Base-by-base conservation (phyloP, 1,284 basidiomycete species). In the Pyrrhoderma noxium region DNA sequence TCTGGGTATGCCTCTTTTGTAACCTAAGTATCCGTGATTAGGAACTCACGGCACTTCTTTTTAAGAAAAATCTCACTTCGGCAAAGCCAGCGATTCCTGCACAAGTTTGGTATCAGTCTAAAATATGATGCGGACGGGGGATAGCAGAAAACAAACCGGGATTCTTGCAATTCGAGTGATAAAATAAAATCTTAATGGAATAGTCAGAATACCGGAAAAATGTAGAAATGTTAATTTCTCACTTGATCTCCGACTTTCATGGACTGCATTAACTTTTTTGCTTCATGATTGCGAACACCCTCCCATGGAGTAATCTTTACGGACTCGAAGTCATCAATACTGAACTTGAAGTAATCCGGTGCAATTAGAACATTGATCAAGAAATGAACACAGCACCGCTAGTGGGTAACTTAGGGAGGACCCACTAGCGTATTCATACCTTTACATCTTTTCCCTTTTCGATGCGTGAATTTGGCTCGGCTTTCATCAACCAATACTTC, bases 361-460 rank as follows among this genome's bases (percentile, higher is more conserved):
- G 11, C 5, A 31, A 11, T 31, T 31, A 31, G 27, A 31, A 31
- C 11, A 11, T 31, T 11, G 11, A 31, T 31, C 11, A 5, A 31
- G 27, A 5, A 31, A 11, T 31, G 11, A 11, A 31, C 27, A 31
- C 27, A 5, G 27, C 27, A n/a, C n/a, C n/a, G n/a, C n/a, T n/a
- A 31, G 27, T 31, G 27, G 27, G 11, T 5, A 31, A 31, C 5
- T 31, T n/a, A n/a, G 27, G 27, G 11, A 31, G 27, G 27, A 5
- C 27, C 11, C 11, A 49, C 27, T 34, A 27, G 48, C 9, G 51
- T 35, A 55, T 35, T 58, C 70, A 48, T 59, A 86, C 91, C 76
- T 91, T 92, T 59, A 93, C 89, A 61, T 93, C 90, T 63, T 88
- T 91, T 35, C 90, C 91, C 62, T 92, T 94, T 35, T 90, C 89